Base-by-base conservation (phyloP, 441 rosid genomes). In the Arabidopsis lyrata region DNA sequence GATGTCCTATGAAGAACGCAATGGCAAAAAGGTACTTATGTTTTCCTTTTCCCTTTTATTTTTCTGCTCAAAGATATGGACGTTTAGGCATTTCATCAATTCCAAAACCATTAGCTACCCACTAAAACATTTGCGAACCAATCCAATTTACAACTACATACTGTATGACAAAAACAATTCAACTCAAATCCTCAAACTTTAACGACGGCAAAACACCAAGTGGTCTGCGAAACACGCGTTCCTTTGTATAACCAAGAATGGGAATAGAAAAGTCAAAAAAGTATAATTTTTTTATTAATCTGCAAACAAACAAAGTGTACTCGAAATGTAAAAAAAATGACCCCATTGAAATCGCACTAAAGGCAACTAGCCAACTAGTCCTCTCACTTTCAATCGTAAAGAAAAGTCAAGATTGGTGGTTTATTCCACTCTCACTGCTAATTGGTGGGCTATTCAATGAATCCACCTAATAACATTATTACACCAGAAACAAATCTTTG, bases 371-470 rank as follows among this genome's bases (percentile, higher is more conserved):
- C 39, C 78, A 75, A 67, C 15, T 68, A 53, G 74, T 53, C 70
- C 11, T 53, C 68, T 49, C 48, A 38, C 41, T 60, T 32, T 60
- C 63, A 39, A 47, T 32, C 39, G 29, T n/a, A 0, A 8, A 15
- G 72, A 67, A 75, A 75, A 68, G 78, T 68, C 69, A 75, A 68
- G 22, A 61, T 36, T 52, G 74, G 69, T 75, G 68, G 73, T 42
- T 74, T 3, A 2, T 63, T 55, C 32, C 31, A 5, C 48, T 69
- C 50, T 64, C 32, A 16, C 16, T 73, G 15, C 35, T 34, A 2
- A 38, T 8, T 61, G 61, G 22, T 20, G 52, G 27, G 24, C 35
- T 12, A 48, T 57, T 66, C 60, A 31, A 39, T 66, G 54, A 29
- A 58, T 3, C 77, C 73, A 74, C 67, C 72, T 39, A 66, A 39